These are phyloP conservation scores for Penicillium desertorum DNA, from an alignment of 495 filamentous ascomycete genomes.

Conservation along the genomic window DNA sequence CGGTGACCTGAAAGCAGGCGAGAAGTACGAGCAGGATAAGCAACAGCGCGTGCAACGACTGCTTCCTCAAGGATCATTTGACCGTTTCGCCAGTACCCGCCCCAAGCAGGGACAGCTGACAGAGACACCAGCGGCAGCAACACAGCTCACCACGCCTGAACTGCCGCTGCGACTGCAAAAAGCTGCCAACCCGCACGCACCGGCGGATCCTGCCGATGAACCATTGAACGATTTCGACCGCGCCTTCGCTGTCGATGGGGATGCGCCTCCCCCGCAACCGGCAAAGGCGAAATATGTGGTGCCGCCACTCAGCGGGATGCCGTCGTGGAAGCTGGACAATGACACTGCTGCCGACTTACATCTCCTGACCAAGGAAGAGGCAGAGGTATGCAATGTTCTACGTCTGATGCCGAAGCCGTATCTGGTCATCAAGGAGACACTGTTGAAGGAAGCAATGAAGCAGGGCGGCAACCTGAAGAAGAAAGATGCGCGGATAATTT, in stretches of 20 bases:
- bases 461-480: conserved; percentile 84
- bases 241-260: conserved; percentile 44
- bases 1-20: conserved; percentile 76
- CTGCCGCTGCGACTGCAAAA: conserved; percentile 60
- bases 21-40: conserved; percentile 95
- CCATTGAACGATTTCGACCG: conserved; percentile 46
- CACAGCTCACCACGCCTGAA: conserved; percentile 73
- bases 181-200: conserved; percentile 35
- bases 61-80: conserved; percentile 72
- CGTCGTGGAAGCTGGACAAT: conserved; percentile 66
- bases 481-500: conserved; percentile 76
- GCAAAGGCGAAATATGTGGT: conserved; percentile 48
- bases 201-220: conserved; percentile 32
- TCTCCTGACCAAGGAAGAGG: conserved; percentile 80
- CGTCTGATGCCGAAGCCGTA: conserved; percentile 91
- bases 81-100: conserved; percentile 66
- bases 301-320: conserved; percentile 53
- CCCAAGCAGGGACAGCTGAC: conserved; percentile 55
- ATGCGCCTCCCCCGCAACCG: conserved; percentile 44
- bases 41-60: conserved; percentile 67
- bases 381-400: conserved; percentile 77
- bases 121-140: conserved; percentile 70
- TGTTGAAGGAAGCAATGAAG: conserved; percentile 86
- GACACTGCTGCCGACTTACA: conserved; percentile 80
- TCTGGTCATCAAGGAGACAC: conserved; percentile 84